Evolutionary conservation across 1,139 yeast genomes (phyloP), one percentile per base, ranked within the genome.

Genomic region (Geotrichum cucujoidarum): DNA sequence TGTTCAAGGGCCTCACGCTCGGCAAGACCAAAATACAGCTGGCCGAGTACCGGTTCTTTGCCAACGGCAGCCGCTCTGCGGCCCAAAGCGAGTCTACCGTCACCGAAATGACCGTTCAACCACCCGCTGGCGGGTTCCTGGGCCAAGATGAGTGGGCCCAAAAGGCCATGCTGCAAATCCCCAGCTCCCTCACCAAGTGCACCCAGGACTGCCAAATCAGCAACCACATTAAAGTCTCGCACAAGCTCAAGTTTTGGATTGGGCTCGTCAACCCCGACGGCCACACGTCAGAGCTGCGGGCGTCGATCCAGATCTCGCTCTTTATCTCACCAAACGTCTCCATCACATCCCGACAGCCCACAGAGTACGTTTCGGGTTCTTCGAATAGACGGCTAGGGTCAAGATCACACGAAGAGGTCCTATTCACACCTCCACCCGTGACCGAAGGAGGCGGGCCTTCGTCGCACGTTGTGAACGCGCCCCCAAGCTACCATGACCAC

Each of bases 401-500:
- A 4, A 16, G 25, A 4, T 16, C 13, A 11, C 21, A 30, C 3
- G 45, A 48, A 30, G 48, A 48, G 27, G 31, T 32, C 14, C 33
- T 48, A 4, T 48, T 48, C 27, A 14, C 45, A 16, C 13, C 47
- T 6, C 35, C 42, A 4, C 14, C 33, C 11, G 32, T 14, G n/a
- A 16, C 42, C 5, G 10, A 16, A 32, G 16, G 13, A 20, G 16
- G 4, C 10, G 20, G 16, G 10, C 34, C 22, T 4, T 27, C 37
- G 21, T 7, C 16, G 13, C 31, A 32, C 17, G 24, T 16, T 16
- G 18, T 47, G 24, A 73, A 81, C 65, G 95, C 97, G 0, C 97
- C 97, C 2, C 98, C 98, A 24, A 75, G 84, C 53, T 92, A 92
- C 62, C 88, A 81, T 54, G 80, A 76, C 53, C 96, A 88, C 63